phyloP scores from a whole-genome alignment of 2,329 filamentous ascomycete genomes.

The Trichoderma sp. region DNA sequence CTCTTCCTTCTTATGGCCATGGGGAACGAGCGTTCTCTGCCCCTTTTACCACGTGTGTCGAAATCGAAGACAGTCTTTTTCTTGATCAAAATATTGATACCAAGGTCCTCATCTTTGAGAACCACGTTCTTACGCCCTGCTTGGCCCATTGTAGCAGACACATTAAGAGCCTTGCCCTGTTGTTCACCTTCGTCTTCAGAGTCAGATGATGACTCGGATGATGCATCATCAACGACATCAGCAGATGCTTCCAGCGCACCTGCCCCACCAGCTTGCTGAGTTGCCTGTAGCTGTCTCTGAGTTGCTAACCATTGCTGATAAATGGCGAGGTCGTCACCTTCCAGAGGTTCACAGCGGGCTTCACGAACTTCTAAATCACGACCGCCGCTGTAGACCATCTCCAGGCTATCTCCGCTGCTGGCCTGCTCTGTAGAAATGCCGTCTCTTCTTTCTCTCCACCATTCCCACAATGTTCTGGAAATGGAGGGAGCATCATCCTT shows the following conservation, averaged over 20 bases:
- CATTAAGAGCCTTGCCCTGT: constrained; percentile 88
- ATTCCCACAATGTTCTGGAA: constrained; percentile 75
- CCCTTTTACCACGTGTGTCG: constrained; percentile 87
- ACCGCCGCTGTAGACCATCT: constrained; percentile 67
- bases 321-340: constrained; percentile 72
- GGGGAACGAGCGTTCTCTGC: constrained; percentile 89
- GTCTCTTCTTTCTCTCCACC: constrained; percentile 70
- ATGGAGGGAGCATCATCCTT: constrained; percentile 54
- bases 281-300: constrained; percentile 82
- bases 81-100: constrained; percentile 86
- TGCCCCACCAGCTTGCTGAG: constrained; percentile 69
- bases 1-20: constrained; percentile 77
- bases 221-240: constrained; percentile 79
- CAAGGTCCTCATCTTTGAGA: constrained; percentile 84
- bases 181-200: constrained; percentile 88
- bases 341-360: constrained; percentile 64
- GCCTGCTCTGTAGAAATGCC: constrained; percentile 61
- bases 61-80: constrained; percentile 92
- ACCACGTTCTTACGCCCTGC: constrained; percentile 82
- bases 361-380: constrained; percentile 62
- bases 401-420: constrained; percentile 57
- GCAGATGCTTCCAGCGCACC: constrained; percentile 68
- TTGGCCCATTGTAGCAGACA: constrained; percentile 82
- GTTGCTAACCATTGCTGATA: constrained; percentile 94
- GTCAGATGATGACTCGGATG: constrained; percentile 80